Base-by-base conservation (phyloP, 306 rosid species). In the Cucumis sativus region DNA sequence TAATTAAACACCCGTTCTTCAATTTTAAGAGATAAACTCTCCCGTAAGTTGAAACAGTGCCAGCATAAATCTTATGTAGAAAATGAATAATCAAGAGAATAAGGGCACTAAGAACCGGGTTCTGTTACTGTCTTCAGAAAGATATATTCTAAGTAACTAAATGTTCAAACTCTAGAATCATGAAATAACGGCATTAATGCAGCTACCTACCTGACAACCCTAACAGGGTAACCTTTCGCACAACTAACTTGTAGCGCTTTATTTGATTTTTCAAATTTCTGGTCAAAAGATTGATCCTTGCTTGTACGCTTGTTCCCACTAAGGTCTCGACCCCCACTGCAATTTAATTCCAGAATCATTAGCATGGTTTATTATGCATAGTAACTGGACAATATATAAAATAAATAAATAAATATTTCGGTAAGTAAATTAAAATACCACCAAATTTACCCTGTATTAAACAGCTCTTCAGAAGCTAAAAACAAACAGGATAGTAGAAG, bases 321-420 rank as follows among this genome's bases (percentile, higher is more conserved):
- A 2, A 87, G 87, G 74, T 93, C 97, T 60, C 93, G 85, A 43
- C 97, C 97, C 33, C 97, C 93, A 82, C 91, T 91, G 90, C 80
- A 77, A 84, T 52, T 40, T 52, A 77, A 40, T 37, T 25, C 49
- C 75, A 81, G 56, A 71, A 79, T 45, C 37, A n/a, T 40, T 20
- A 25, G 12, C 7, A 70, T 72, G 56, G 43, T 28, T 47, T 41
- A 67, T 20, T 20, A 12, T 41, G 74, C 74, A 41, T 67, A 65
- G 25, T 39, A 6, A 66, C 73, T 10, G 1, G 28, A 49, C 8
- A 71, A 70, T 25, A 8, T 43, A 52, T 47, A 51, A 40, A 6
- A 21, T 2, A 69, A 13, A 16, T 11, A 23, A 3, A 23, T 6
- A 71, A 25, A 1, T 45, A 13, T 11, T 6, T 10, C 15, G 59